These are phyloP conservation scores for Phaeomoniella chlamydospora DNA, from an alignment of 2,329 filamentous ascomycete genomes.

Conservation along the genomic window DNA sequence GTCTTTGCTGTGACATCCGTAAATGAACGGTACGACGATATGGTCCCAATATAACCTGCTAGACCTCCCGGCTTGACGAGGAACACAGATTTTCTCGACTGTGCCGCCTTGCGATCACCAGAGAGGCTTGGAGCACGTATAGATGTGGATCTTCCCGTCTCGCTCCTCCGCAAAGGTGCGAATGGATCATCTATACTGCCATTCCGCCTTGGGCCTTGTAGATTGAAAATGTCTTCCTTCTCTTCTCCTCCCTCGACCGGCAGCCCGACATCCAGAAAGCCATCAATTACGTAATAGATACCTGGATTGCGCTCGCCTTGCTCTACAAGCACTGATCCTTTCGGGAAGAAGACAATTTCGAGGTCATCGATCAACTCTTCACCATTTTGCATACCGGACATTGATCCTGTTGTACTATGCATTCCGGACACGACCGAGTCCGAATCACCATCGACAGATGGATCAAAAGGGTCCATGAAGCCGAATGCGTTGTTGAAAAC, in stretches of 20 bases:
- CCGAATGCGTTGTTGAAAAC: constrained; percentile 80
- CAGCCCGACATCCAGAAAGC: constrained; percentile 89
- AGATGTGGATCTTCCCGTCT: constrained; percentile 24
- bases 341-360: constrained; percentile 94
- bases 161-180: constrained; percentile 28
- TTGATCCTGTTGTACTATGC: constrained; percentile 45
- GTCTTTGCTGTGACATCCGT: constrained; percentile 96
- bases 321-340: constrained; percentile 86
- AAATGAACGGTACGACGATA: constrained; percentile 91
- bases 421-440: constrained; percentile 62
- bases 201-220: constrained; percentile 6
- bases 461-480: constrained; percentile 74
- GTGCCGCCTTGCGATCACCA: constrained; percentile 22
- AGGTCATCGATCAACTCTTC: constrained; percentile 82
- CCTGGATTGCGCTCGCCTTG: constrained; percentile 95
- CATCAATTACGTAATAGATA: constrained; percentile 93
- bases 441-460: constrained; percentile 63
- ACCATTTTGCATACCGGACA: constrained; percentile 50
- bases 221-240: constrained; percentile 19
- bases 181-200: constrained; percentile 19
- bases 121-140: constrained; percentile 12
- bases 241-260: constrained; percentile 47
- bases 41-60: constrained; percentile 84
- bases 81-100: constrained; percentile 58
- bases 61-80: constrained; percentile 89